Evolutionary conservation across 78 protist species (phyloP).

Genomic region (Dictyostelium firmibasis): DNA sequence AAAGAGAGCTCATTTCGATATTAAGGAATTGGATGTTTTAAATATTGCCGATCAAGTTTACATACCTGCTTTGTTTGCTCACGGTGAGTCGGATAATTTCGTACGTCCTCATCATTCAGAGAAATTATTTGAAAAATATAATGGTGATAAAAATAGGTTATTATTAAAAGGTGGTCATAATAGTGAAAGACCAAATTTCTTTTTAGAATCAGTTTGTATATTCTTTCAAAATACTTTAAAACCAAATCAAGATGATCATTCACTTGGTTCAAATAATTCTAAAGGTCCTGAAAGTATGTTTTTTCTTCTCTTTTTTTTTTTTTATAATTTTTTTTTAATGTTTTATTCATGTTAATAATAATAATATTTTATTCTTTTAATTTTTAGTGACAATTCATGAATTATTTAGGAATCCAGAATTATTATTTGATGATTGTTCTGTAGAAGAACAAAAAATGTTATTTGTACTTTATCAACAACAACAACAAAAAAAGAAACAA

Average conservation of each 20-base stretch:
- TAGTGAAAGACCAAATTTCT: constrained; percentile 81
- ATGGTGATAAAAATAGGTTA: constrained; percentile 85
- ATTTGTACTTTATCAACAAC: constrained; percentile 2
- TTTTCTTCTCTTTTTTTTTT: not conserved
- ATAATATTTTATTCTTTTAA: not conserved
- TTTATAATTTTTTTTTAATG: not conserved
- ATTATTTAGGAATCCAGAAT: not conserved
- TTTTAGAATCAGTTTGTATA: constrained; percentile 83
- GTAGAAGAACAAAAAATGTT: constrained; percentile 1
- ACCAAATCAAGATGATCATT: constrained; percentile 14
- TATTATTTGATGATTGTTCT: constrained; percentile 10
- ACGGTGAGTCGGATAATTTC: constrained; percentile 79
- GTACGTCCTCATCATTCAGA: constrained; percentile 81
- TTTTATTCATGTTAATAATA: not conserved
- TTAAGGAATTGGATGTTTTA: constrained; percentile 57
- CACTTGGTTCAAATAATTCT: not conserved
- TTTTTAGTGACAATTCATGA: not conserved
- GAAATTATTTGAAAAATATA: constrained; percentile 61
- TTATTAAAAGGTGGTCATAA: constrained; percentile 88
- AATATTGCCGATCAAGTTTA: constrained; percentile 47
- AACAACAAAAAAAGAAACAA: not conserved
- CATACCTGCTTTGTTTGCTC: constrained; percentile 83
- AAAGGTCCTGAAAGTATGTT: not conserved
- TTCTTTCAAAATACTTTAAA: constrained; percentile 77
- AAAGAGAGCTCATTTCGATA: constrained; percentile 82